Evolutionary conservation across 345 rosid species (phyloP), one percentile per base, ranked within the genome.

Genomic region (Eutrema yunnanense): DNA sequence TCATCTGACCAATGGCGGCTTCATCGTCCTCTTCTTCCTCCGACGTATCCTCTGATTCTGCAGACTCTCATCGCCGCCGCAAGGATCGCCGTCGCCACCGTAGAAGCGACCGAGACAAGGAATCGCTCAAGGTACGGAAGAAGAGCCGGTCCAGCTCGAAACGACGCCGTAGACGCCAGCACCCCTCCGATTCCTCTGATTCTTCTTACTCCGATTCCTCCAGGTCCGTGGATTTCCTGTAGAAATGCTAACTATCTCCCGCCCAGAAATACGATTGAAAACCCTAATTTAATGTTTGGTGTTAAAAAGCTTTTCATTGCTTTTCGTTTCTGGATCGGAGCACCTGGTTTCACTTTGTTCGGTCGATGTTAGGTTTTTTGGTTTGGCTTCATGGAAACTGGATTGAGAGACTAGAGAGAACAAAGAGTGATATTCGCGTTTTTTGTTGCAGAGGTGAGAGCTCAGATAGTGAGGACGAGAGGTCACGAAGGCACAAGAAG

Each of bases 101-200:
- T 54, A 65, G 75, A 13, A 58, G 66, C 48, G 87, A 82, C 14
- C 81, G 71, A 52, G 85, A 76, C 40, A 80, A 69, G 67, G 90
- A 86, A 3, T 77, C 92, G 51, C 92, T 87, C 22, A 92, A 92
- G 85, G 80, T 86, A 63, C 88, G 88, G 10, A 90, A 87, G 84
- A 88, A 79, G 84, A 81, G 81, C 52, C 83, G 81, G 29, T 81
- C 96, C 33, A 58, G 67, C 49, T 56, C 82, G 0, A 92, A 88
- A 76, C 79, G 87, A 7, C 95, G 93, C 62, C 92, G 92, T 43
- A 84, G 73, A 69, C 94, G 64, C 32, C 82, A 62, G 3, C 59
- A 67, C 60, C 71, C 84, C 33, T 82, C 86, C 8, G 92, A 82
- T 65, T 81, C 89, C 41, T 79, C 86, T 61, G 36, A 67, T 9